Base-by-base conservation (phyloP, 2,329 filamentous ascomycete genomes). In the Pyricularia sp. region DNA sequence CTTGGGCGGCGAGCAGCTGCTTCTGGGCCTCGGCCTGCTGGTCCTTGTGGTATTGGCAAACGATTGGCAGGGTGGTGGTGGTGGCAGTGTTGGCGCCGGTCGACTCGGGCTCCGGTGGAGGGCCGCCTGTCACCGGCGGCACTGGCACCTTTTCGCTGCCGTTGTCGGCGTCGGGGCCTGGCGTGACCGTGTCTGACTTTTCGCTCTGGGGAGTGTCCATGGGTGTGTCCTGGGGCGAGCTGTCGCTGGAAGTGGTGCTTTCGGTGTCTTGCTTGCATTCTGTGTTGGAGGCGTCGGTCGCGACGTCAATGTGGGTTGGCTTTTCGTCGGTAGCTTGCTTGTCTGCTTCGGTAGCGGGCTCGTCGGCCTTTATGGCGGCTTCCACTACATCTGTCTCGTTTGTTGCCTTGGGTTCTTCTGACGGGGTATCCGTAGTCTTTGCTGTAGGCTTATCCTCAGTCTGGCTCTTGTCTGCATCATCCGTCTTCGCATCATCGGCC, bases 71-170 rank as follows among this genome's bases (percentile, higher is more conserved):
- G 58, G n/a, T 61, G n/a, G 9, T 3, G 23, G n/a, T 58, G 20
- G 20, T 14, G 23, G 1, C n/a, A n/a, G n/a, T n/a, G n/a, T n/a
- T 61, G 58, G 4, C 9, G 58, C 9, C 23, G 58, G 7, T 61
- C 23, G 58, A 25, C 58, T 26, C 58, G 63, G 64, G 59, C 14
- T 50, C 68, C 6, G 67, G 30, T 36, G 73, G 73, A 20, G 73
- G 75, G 0, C 68, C 68, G 42, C 64, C 42, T 42, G 66, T 55
- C 14, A 70, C 73, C 1, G 76, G 73, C 0, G 76, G 79, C 0
- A 80, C 76, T 9, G 77, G 73, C 6, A 80, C 76, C 73, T 79
- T 80, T 33, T 78, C 73, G 28, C 71, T 66, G 23, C 72, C 58
- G 31, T 64, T 70, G 20, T 73, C 72, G 3, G 73, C 70, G 28